Conservation (phyloP, 805 yeast species). For the Helenozyma rhizophorensis region DNA sequence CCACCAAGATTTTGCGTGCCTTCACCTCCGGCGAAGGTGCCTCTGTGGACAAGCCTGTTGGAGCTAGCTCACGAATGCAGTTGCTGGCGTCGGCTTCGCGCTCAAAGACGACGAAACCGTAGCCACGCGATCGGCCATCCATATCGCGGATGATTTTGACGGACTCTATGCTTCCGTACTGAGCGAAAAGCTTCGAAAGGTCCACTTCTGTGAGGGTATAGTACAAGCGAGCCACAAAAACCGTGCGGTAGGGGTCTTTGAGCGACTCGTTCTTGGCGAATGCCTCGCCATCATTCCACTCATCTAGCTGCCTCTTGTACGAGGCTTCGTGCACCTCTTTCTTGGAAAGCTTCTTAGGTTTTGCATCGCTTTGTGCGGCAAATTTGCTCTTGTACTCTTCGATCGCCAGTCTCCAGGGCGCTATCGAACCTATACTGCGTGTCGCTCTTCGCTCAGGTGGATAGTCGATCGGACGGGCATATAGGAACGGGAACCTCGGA, state of each 20-base stretch:
- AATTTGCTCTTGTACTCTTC: conserved; percentile 26
- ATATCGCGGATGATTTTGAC: conserved; percentile 34
- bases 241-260: conserved; percentile 69
- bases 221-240: conserved; percentile 71
- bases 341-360: neutral
- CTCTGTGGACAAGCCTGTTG: conserved; percentile 30
- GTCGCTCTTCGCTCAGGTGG: conserved; percentile 47
- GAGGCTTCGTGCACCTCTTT: conserved; percentile 8
- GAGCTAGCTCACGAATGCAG: conserved; percentile 58
- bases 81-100: conserved; percentile 53
- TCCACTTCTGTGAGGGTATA: conserved; percentile 66
- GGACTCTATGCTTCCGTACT: conserved; percentile 68
- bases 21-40: conserved; percentile 29
- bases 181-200: conserved; percentile 54
- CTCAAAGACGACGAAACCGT: conserved; percentile 75
- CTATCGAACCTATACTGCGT: conserved; percentile 42
- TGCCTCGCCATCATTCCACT: conserved; percentile 17
- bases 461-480: conserved; percentile 46
- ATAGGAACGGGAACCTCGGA: conserved; percentile 55
- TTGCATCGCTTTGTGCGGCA: neutral
- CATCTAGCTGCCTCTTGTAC: conserved; percentile 13
- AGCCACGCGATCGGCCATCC: conserved; percentile 63
- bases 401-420: conserved; percentile 23
- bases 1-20: conserved; percentile 59
- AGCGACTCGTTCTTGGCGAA: conserved; percentile 12